phyloP scores from a whole-genome alignment of 179 eudicot species.

The Heliamphora pulchella region DNA sequence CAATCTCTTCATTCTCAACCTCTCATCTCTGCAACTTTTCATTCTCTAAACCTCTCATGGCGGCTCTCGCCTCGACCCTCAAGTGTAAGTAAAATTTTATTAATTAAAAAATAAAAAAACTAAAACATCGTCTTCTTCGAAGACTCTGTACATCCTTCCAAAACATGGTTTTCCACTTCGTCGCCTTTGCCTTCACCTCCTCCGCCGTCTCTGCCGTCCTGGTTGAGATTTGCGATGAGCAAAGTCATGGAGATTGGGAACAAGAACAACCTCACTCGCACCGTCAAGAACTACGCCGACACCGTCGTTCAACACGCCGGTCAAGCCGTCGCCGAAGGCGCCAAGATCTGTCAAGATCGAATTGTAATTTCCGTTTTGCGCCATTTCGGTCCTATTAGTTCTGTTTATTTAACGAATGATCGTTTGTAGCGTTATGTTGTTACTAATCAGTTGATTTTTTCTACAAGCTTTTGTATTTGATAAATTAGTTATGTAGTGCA shows the following conservation, averaged over 20 bases:
- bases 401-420: no score
- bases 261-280: constrained; percentile 78
- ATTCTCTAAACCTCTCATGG: no score
- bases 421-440: no score
- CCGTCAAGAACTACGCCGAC: constrained; percentile 75
- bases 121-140: no score
- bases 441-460: background rate
- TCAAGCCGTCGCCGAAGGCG: constrained; percentile 89
- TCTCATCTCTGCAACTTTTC: no score
- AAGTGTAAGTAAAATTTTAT: no score
- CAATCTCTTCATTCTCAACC: no score
- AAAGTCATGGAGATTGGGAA: constrained; percentile 89
- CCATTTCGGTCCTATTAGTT: background rate
- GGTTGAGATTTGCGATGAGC: constrained; percentile 76
- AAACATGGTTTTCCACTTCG: no score
- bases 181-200: no score
- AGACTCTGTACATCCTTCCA: no score
- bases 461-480: background rate
- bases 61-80: no score
- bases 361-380: constrained; percentile 31
- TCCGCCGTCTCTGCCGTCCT: constrained; percentile 26
- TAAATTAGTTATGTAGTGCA: background rate
- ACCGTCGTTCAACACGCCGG: constrained; percentile 88
- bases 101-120: no score
- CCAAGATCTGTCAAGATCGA: constrained; percentile 76